Evolutionary conservation across 257 asterid genomes (phyloP), one percentile per base, ranked within the genome.

Genomic region (Capsicum baccatum): DNA sequence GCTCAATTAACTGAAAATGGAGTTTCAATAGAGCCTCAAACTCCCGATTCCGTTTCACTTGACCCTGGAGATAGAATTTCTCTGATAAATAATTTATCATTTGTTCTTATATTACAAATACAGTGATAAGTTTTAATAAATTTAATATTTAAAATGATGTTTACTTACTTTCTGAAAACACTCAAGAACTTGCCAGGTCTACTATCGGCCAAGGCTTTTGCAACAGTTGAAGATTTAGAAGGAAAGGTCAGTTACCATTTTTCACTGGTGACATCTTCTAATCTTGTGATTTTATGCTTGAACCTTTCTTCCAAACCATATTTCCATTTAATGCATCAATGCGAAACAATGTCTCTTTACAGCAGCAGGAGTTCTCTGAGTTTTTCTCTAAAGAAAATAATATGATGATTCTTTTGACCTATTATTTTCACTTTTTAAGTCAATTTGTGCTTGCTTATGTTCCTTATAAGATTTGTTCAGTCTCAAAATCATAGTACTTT

Each of bases 1-100:
- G 87, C 92, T 89, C 92, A 90, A 89, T 89, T 94, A 92, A 89
- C 82, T 94, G 88, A 92, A 85, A 89, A 89, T 88, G 99, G 99
- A 82, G 86, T 92, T 85, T 94, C 90, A 73, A 90, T 91, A 83
- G 98, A 91, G 80, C 86, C 97, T 81, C 94, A 92, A 85, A 88
- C 79, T 86, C 81, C 88, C 67, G 96, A 92, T 85, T 80, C 91
- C 80, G 86, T 83, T 56, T 69, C 89, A 70, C 89, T 92, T 89
- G 88, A 91, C 90, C 78, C 93, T 69, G 92, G 95, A 78, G 97
- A 95, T 83, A 94, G 98, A 90, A 83, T 87, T 82, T 70, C 94
- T 81, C 89, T 92, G 88, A 98, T 96, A 92, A 80, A 71, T 74
- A 71, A 79, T 87, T 79, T 2, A 39, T 84, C 68, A 83, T 7